Evolutionary conservation across 2,329 filamentous ascomycete genomes (phyloP).

Genomic region (Xylaria sp.): DNA sequence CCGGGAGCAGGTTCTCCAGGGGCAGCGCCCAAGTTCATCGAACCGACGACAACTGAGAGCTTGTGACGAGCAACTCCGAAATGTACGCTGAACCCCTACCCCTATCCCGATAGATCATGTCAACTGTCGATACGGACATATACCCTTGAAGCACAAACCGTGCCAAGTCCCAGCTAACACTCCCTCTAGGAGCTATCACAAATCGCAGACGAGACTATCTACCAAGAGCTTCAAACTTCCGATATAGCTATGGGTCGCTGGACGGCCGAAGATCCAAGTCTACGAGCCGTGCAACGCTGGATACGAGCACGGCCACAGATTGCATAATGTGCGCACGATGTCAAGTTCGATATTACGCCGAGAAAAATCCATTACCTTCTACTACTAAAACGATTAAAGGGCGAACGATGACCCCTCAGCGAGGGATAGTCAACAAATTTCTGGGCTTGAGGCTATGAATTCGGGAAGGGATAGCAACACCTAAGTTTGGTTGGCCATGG

Average conservation of each 20-base stretch:
- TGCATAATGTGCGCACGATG: conserved; percentile 34
- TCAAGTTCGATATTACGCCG: conserved; percentile 2
- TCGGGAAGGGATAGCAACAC: conserved; percentile 8
- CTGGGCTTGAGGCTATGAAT: conserved; percentile 13
- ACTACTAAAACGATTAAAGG: conserved; percentile 14
- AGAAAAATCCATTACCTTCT: conserved; percentile 9
- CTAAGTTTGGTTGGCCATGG: neutral
- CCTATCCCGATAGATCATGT: conserved; percentile 18
- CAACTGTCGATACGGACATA: conserved; percentile 18
- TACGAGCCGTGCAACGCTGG: conserved; percentile 68
- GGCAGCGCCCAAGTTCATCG: conserved; percentile 58
- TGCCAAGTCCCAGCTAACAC: conserved; percentile 1
- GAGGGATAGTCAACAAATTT: conserved; percentile 17
- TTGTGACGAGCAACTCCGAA: conserved; percentile 67
- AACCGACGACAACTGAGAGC: conserved; percentile 61
- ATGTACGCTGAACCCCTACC: conserved; percentile 54
- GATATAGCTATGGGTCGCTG: conserved; percentile 68
- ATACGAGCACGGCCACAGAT: conserved; percentile 56
- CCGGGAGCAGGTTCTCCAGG: conserved; percentile 63
- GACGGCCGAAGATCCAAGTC: conserved; percentile 69
- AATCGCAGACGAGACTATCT: conserved; percentile 69
- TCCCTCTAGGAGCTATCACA: conserved; percentile 62
- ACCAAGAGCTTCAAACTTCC: conserved; percentile 62
- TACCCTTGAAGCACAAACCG: neutral
- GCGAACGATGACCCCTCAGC: conserved; percentile 17